Conservation (phyloP, 768 basidiomycete genomes). For the Clathrus columnatus region DNA sequence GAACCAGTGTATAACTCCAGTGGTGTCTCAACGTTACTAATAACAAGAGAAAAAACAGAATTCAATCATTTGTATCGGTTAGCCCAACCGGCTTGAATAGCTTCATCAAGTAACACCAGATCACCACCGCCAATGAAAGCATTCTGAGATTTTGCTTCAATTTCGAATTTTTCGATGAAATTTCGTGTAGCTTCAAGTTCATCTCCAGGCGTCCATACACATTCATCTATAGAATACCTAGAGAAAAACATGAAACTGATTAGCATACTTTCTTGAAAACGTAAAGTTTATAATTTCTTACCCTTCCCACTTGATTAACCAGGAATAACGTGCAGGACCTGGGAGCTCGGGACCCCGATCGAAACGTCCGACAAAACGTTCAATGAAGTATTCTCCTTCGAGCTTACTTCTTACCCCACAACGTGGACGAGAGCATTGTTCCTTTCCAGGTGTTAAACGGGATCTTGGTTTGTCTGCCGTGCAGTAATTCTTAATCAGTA, state of each 20-base stretch:
- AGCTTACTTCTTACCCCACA: not conserved
- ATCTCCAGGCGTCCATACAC: not conserved
- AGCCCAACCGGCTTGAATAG: not conserved
- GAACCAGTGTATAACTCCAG: too few species aligned
- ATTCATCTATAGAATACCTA: slow-evolving; percentile 3
- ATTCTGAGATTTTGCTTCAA: not conserved
- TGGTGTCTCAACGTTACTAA: too few species aligned
- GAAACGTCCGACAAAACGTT: slow-evolving; percentile 4
- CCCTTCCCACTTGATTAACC: slow-evolving; percentile 10
- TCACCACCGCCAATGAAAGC: not conserved
- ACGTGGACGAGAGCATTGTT: not conserved
- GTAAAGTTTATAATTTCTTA: not conserved
- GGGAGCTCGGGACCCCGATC: not conserved
- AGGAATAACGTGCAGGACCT: not conserved
- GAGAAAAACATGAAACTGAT: not conserved
- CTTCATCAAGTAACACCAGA: not conserved
- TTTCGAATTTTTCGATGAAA: slow-evolving; percentile 1
- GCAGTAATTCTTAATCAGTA: not conserved
- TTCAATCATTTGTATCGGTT: not conserved
- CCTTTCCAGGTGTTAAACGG: not conserved
- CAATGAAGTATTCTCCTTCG: slow-evolving; percentile 1
- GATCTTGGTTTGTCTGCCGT: not conserved
- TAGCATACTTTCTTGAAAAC: not conserved
- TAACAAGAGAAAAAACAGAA: not conserved
- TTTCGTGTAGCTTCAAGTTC: not conserved